Evolutionary conservation across 1,139 yeast genomes (phyloP), one percentile per base, ranked within the genome.

Genomic region (Yamadazyma atlantica): DNA sequence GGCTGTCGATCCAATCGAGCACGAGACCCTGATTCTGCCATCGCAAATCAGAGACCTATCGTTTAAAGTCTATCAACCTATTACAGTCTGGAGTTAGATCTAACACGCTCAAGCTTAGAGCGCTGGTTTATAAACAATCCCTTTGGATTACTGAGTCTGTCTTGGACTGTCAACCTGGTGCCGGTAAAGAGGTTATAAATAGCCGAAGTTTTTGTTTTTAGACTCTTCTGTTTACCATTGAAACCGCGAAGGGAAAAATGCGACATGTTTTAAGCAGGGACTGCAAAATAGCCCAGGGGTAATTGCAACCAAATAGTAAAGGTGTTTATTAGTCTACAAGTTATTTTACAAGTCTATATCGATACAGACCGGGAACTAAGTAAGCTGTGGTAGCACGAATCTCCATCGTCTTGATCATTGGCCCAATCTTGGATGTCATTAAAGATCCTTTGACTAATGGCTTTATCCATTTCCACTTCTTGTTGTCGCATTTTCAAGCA

Each of bases 401-500:
- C 51, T 58, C 66, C 76, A 50, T 77, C 80, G 40, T 64, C 58
- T 5, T 57, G 53, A 26, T 66, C 67, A 49, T 82, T 75, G 32
- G 75, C 75, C 85, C 86, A 83, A 4, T 66, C 66, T 32, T 69
- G 60, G 39, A 83, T 73, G 53, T 82, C 88, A 21, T 63, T 60
- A 40, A 79, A 67, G 5, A 81, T 76, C 18, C 69, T 57, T 32
- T 66, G 64, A 24, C 85, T 77, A 11, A 77, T 75, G 19, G 67
- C 68, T 50, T 70, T 66, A 51, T 82, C 88, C 57, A 84, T 60
- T 40, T 66, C 73, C 49, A 73, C 59, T 49, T 86, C 90, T 43
- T 82, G 85, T 36, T 74, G 71, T 41, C 78, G 66, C 67, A 86
- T 71, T 40, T 80, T 66, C 19, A 64, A 57, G 55, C 82, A 82